Evolutionary conservation across 1,284 basidiomycete genomes (phyloP), one percentile per base, ranked within the genome.

Genomic region (Papiliotrema flavescens): DNA sequence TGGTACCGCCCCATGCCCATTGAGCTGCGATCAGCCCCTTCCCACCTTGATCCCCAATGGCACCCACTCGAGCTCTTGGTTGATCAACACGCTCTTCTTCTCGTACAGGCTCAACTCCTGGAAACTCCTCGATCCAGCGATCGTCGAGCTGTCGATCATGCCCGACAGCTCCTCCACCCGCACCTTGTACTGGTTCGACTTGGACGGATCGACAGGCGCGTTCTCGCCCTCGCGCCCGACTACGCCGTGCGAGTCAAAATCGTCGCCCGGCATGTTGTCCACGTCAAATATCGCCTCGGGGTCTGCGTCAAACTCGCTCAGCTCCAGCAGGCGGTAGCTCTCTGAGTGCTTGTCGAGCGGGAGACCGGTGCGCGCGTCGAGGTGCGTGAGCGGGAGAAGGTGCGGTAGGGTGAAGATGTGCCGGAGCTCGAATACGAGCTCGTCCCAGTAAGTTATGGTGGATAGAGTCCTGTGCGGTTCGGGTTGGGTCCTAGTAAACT

Each of bases 1-100:
- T 67, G 65, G 39, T 67, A 67, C 36, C 55, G 43, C 15, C 65
- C 65, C 65, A 64, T 64, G 5, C 65, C 65, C 57, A 66, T 63
- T 19, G 36, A 14, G 36, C 59, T 61, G 49, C 19, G 7, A 20
- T 49, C 14, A 49, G 47, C 47, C 6, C 35, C n/a, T 9, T 32
- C 20, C 50, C 45, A 52, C 44, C 39, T 20, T 5, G 28, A 14
- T 28, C 20, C 37, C 19, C 23, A 17, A 20, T 4, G n/a, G 19
- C 20, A 62, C 63, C 43, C 47, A 64, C 62, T 65, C 64, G 24
- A 65, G 57, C 42, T 66, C 62, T 24, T 56, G 53, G 51, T 64
- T 62, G 47, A 66, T 58, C 51, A 66, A 47, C 3, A 61, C 52
- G 11, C 53, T 59, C 47, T 66, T 66, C 64, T 66, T 60, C 52